Conservation (phyloP, 257 asterid species). For the Solanum rostratum region DNA sequence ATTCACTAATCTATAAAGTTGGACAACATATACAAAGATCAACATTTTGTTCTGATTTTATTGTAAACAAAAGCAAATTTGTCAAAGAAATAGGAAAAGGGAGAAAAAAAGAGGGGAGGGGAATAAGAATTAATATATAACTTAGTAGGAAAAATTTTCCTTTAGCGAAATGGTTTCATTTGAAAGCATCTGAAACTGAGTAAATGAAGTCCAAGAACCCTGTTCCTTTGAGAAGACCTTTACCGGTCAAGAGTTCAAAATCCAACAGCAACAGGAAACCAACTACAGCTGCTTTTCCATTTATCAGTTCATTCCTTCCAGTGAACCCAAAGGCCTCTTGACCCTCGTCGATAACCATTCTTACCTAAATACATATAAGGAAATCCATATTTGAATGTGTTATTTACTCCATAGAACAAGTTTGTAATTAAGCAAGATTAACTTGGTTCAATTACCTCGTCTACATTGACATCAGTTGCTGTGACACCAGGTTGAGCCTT, state of each 20-base stretch:
- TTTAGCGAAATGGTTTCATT: slow-evolving; percentile 4
- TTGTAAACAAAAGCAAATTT: too few relatives aligned
- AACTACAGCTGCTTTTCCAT: slow-evolving; percentile 81
- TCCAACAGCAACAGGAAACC: slow-evolving; percentile 85
- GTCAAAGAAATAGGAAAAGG: background rate
- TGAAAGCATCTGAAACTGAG: slow-evolving; percentile 46
- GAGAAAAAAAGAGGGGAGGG: background rate
- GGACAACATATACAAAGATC: background rate
- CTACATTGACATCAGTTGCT: slow-evolving; percentile 73
- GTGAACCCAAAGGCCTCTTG: slow-evolving; percentile 71
- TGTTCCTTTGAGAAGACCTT: slow-evolving; percentile 88
- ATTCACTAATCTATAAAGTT: background rate
- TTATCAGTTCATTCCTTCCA: slow-evolving; percentile 62
- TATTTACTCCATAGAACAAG: background rate
- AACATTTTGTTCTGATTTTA: background rate
- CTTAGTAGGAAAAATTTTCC: background rate
- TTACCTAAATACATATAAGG: slow-evolving; percentile 34
- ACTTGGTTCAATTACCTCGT: slow-evolving; percentile 47
- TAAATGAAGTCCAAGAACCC: slow-evolving; percentile 97
- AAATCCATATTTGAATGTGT: background rate
- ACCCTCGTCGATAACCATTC: slow-evolving; percentile 73
- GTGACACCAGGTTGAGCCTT: slow-evolving; percentile 92
- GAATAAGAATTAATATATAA: background rate
- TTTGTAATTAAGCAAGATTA: background rate
- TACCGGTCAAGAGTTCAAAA: slow-evolving; percentile 85